A percentile compares a stretch with the other conserved stretches of the same genome.
phyloP scores from a whole-genome alignment of 1,284 basidiomycete species.

The Marasmius oreades region DNA sequence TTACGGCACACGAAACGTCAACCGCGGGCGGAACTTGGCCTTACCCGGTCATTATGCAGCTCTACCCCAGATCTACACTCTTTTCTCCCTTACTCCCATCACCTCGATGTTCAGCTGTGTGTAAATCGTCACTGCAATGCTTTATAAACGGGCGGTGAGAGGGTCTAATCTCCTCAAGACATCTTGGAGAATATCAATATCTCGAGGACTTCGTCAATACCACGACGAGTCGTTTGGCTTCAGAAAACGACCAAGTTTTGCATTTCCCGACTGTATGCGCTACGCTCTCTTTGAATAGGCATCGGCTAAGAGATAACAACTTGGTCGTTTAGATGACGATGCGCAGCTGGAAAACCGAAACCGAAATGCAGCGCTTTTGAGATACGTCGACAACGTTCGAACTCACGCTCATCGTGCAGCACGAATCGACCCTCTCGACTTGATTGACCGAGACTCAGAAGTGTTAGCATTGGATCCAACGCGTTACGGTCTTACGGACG shows the following conservation, averaged over 20 bases:
- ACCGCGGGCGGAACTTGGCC: not conserved
- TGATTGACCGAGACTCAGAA: constrained; percentile 77
- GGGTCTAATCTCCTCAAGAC: not conserved
- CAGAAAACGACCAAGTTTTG: constrained; percentile 60
- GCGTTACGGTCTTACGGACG: constrained; percentile 70
- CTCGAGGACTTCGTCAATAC: constrained; percentile 37
- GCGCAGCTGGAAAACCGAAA: constrained; percentile 75
- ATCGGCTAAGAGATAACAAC: not conserved
- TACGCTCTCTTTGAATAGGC: not conserved
- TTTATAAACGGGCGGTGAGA: not conserved
- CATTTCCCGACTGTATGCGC: constrained; percentile 72
- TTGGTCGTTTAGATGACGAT: constrained; percentile 53
- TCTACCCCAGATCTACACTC: not conserved
- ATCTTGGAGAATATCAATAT: not conserved
- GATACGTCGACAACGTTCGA: constrained; percentile 85
- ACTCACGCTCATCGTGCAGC: constrained; percentile 80
- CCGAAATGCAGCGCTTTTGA: constrained; percentile 72
- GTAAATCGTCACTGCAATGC: not conserved
- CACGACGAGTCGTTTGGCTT: constrained; percentile 86
- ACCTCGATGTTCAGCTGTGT: not conserved
- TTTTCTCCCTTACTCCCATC: not conserved
- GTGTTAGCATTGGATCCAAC: constrained; percentile 77
- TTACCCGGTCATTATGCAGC: not conserved
- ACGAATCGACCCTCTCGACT: constrained; percentile 80
- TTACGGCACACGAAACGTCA: not conserved